Base-by-base conservation (phyloP, 768 basidiomycete species). In the Mycena sanguinolenta region DNA sequence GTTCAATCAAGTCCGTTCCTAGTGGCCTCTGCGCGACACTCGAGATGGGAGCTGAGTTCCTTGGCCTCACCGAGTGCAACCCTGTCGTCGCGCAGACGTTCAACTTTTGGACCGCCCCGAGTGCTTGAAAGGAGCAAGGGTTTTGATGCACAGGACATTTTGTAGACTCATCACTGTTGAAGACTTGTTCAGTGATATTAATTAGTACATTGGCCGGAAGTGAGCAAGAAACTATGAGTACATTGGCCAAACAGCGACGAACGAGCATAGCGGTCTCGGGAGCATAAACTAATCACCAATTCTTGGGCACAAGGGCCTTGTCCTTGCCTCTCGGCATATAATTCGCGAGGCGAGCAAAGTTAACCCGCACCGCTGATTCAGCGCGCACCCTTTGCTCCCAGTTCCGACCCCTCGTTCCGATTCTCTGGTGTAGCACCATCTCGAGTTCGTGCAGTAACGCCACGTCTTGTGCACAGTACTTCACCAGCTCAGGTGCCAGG, bases 401-500 rank as follows among this genome's bases (percentile, higher is more conserved):
- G 38, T 62, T 63, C 30, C 54, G 32, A 0, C 72, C 59, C 17
- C 1, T 25, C 12, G 42, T 1, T 2, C 72, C 63, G 1, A 73
- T 27, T 7, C 19, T 39, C 34, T 28, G n/a, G 23, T 30, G 44
- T 25, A 75, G 34, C 30, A 28, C 66, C 34, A 28, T 46, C 63
- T 79, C 73, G 28, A 80, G 70, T 12, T 75, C 66, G 61, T 78
- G 77, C 10, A 80, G 70, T 25, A 82, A 57, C 6, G 73, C 68
- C 17, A 81, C 81, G 46, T 82, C 79, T 58, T 79, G 78, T 27
- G 78, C 78, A 27, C 76, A 77, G 53, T 81, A 81, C 17, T 73
- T 69, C 4, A 74, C 42, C 27, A 81, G 65, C 25, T 70, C 74
- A 0, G 69, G 61, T 49, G 74, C 73, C 6, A 81, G 73, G 2